Percentiles rank a stretch among this genome's conserved stretches.
phyloP scores from a whole-genome alignment of 495 filamentous ascomycete genomes.

The Trichoderma parareesei region DNA sequence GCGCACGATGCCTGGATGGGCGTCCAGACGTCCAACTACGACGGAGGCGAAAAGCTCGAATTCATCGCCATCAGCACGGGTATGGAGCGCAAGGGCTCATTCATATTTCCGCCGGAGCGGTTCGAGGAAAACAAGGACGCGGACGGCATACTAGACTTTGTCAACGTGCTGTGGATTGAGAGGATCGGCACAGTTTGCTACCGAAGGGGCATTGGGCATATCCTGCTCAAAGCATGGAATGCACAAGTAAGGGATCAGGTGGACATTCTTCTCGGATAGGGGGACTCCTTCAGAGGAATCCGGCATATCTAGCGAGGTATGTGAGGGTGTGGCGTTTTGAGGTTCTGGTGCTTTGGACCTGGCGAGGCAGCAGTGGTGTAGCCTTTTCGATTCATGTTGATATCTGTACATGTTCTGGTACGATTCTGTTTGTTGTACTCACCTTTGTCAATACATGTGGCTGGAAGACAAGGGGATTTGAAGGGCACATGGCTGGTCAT shows the following conservation, averaged over 20 bases:
- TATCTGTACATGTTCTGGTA: too few species aligned
- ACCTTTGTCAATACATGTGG: too few species aligned
- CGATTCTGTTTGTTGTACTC: too few species aligned
- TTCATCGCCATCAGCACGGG: constrained; percentile 14
- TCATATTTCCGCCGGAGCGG: constrained; percentile 19
- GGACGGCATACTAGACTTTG: constrained; percentile 17
- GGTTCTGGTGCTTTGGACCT: neutral
- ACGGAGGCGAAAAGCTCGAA: constrained; percentile 13
- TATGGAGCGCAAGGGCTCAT: constrained; percentile 13
- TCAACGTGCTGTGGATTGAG: constrained; percentile 15
- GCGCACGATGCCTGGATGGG: constrained; percentile 14
- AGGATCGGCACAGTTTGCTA: constrained; percentile 14
- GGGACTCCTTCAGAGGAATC: neutral
- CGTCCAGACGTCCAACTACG: constrained; percentile 14
- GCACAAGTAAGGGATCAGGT: constrained; percentile 8
- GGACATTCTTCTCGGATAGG: constrained; percentile 12
- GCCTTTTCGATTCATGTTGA: neutral
- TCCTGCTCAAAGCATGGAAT: constrained; percentile 12
- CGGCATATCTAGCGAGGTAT: neutral
- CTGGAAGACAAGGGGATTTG: too few species aligned
- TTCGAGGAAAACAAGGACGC: constrained; percentile 17
- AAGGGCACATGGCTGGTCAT: too few species aligned
- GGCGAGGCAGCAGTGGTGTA: neutral
- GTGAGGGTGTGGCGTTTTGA: neutral
- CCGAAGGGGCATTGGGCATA: constrained; percentile 14